phyloP scores from a whole-genome alignment of 352 stramenopile species.

The Pythium graminicola region DNA sequence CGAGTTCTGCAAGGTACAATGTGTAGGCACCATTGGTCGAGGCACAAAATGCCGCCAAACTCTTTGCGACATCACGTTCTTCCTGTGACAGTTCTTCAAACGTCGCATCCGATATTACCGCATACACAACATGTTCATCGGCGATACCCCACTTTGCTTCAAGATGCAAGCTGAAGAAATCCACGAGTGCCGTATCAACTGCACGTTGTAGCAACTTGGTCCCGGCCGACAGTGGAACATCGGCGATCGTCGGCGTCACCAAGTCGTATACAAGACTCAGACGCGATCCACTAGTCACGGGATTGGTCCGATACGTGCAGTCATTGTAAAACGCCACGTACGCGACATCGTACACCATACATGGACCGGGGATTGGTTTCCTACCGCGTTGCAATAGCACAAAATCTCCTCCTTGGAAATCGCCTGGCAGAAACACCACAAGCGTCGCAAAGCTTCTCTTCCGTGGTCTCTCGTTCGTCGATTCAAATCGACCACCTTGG shows the following conservation, averaged over 20 bases:
- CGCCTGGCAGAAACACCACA: background rate
- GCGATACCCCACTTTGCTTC: background rate
- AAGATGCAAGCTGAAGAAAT: background rate
- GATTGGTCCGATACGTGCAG: background rate
- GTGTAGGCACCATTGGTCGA: background rate
- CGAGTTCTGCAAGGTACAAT: background rate
- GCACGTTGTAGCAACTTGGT: background rate
- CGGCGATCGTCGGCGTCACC: background rate
- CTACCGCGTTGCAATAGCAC: background rate
- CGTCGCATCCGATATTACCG: background rate
- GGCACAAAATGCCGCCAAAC: constrained; percentile 3
- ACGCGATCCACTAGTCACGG: background rate
- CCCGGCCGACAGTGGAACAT: background rate
- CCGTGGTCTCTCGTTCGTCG: background rate
- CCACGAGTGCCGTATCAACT: background rate
- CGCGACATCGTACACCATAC: constrained; percentile 2
- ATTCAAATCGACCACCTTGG: background rate
- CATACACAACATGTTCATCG: constrained; percentile 3
- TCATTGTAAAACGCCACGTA: background rate
- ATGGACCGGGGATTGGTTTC: background rate
- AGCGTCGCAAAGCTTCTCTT: background rate
- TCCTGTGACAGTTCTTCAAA: background rate
- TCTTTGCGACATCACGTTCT: background rate
- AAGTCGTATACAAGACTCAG: constrained; percentile 2
- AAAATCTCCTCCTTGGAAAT: constrained; percentile 4